Evolutionary conservation across 2,329 filamentous ascomycete genomes (phyloP), one percentile per base, ranked within the genome.

Genomic region (Gnomoniopsis smithogilvyi): DNA sequence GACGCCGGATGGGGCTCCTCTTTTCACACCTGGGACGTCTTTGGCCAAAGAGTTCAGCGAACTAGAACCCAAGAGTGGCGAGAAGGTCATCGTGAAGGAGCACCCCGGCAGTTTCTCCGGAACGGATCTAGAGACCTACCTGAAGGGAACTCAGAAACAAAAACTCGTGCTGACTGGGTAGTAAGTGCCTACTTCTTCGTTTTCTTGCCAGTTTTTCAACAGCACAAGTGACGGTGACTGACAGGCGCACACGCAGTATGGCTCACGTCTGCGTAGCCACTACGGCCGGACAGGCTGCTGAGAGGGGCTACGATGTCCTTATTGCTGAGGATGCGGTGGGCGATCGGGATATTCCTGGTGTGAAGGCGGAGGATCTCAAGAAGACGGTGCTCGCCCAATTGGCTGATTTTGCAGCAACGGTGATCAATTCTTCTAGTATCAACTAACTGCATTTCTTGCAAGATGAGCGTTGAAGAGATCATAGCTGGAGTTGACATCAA

Each of bases 181-280:
- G 67, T 86, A 86, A 80, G 70, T 81, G 52, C 71, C 73, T 46
- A 69, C 69, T 51, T 69, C 70, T 69, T 64, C 65, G 45, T 22
- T 38, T 58, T 30, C 55, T 55, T 15, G 11, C 15, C 17, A n/a
- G 4, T 22, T 19, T 54, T 8, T 22, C 2, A 12, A 15, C 7
- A 30, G 34, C 3, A 43, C 10, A 15, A 6, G n/a, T 43, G 4
- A 15, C 12, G 15, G 12, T 51, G 24, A 34, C 51, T 54, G 46
- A 59, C 51, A 15, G 19, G 41, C 2, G 30, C n/a, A 21, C 14
- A 2, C 24, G 34, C 45, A 54, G 56, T 38, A 59, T 59, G 51
- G 85, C 87, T 2, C 87, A 90, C 68, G 82, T 90, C 1, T 79
- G 75, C 81, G 85, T 77, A 71, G 89, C 61, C 74, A 84, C 85